Percentiles rank a stretch among this genome's conserved stretches.
These are phyloP conservation scores for Pichia kudriavzevii DNA, from an alignment of 1,139 yeast species.

Conservation along the genomic window DNA sequence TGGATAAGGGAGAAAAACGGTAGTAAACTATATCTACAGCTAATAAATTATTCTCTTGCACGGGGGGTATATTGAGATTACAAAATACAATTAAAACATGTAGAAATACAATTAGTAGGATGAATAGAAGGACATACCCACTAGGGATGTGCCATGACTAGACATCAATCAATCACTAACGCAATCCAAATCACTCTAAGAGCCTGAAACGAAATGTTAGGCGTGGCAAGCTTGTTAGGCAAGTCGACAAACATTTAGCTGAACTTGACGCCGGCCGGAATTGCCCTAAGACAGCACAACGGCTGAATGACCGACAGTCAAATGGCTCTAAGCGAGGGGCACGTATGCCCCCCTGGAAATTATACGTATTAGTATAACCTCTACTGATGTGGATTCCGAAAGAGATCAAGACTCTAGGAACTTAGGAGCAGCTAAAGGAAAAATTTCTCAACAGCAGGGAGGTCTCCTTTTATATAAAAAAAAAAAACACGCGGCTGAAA, in stretches of 20 bases:
- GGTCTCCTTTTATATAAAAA: constrained; percentile 13
- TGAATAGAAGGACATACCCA: constrained; percentile 18
- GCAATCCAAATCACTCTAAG: constrained; percentile 45
- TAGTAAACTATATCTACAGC: too few relatives aligned
- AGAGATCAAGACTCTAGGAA: constrained; percentile 1
- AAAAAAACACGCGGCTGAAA: too few relatives aligned
- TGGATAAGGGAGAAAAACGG: too few relatives aligned
- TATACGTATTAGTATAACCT: constrained; percentile 62
- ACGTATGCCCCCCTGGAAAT: constrained; percentile 24
- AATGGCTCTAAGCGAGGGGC: constrained; percentile 42
- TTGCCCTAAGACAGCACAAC: constrained; percentile 30
- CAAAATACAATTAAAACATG: constrained; percentile 22
- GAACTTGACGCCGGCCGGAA: constrained; percentile 31
- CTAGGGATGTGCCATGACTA: constrained; percentile 17
- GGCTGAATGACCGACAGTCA: constrained; percentile 27
- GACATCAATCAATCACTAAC: constrained; percentile 27
- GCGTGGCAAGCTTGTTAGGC: constrained; percentile 59
- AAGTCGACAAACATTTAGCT: constrained; percentile 55
- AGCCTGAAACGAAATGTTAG: constrained; percentile 69
- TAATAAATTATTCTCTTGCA: too few relatives aligned
- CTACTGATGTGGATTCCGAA: constrained; percentile 43
- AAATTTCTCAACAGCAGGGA: neutral
- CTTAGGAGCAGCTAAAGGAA: neutral
- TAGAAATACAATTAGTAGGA: constrained; percentile 43
- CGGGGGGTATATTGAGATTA: neutral